These are phyloP conservation scores for Inonotus obliquus DNA, from an alignment of 1,284 basidiomycete species.

Conservation along the genomic window DNA sequence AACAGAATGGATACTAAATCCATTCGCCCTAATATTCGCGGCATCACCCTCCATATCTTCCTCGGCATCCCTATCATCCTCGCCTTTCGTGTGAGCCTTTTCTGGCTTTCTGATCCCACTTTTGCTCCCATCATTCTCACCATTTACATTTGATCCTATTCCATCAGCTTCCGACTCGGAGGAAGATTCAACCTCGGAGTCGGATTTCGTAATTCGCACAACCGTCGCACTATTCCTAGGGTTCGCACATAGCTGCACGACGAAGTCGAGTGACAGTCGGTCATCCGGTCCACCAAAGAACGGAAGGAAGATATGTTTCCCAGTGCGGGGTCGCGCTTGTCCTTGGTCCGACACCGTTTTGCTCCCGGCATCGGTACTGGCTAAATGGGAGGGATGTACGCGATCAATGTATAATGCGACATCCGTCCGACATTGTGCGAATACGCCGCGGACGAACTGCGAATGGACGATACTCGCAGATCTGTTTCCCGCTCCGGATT, in stretches of 20 bases:
- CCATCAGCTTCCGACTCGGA: conserved; percentile 24
- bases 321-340: conserved; percentile 21
- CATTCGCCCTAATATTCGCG: conserved; percentile 31
- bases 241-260: conserved; percentile 55
- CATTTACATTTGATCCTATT: background rate
- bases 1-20: conserved; percentile 44
- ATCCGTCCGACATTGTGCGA: conserved; percentile 44
- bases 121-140: background rate
- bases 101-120: background rate
- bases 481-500: conserved; percentile 19
- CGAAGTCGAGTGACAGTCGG: conserved; percentile 52
- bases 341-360: conserved; percentile 25
- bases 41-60: conserved; percentile 26
- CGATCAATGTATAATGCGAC: conserved; percentile 70
- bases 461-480: conserved; percentile 39
- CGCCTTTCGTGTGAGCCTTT: conserved; percentile 22
- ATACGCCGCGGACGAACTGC: conserved; percentile 58
- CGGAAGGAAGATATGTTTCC: conserved; percentile 54
- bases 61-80: background rate
- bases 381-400: too few species aligned
- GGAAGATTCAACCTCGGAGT: too few species aligned
- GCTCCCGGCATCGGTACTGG: background rate
- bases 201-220: conserved; percentile 53
- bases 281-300: conserved; percentile 76
- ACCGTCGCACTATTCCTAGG: conserved; percentile 51